Percentiles rank a stretch among this genome's conserved stretches.
These are phyloP conservation scores for Trichothecium roseum DNA, from an alignment of 2,329 filamentous ascomycete species.

Conservation along the genomic window DNA sequence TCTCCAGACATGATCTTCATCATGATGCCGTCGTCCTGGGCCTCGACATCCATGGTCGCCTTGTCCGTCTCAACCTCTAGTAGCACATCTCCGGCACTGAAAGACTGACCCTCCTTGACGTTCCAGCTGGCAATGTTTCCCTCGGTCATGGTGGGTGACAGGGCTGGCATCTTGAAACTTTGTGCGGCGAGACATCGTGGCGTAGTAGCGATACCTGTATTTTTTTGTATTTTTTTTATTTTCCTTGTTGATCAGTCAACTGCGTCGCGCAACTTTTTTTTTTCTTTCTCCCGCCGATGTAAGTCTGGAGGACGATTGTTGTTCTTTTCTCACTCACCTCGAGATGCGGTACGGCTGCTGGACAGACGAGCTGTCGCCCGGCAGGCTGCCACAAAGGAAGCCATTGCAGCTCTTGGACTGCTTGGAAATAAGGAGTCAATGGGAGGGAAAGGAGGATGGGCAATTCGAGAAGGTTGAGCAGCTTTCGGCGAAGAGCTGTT, in stretches of 20 bases:
- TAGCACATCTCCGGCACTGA: constrained; percentile 73
- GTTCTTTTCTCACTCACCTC: no score
- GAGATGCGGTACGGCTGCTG: constrained; percentile 27
- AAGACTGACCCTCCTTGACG: constrained; percentile 78
- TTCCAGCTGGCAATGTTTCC: constrained; percentile 80
- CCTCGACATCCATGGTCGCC: constrained; percentile 90
- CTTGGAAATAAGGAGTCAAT: not conserved
- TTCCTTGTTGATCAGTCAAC: no score
- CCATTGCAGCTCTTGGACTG: constrained; percentile 36
- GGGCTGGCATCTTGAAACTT: constrained; percentile 84
- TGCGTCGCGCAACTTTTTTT: no score
- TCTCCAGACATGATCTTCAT: constrained; percentile 71
- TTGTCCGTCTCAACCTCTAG: constrained; percentile 93
- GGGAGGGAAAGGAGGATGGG: constrained; percentile 6
- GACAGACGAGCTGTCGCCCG: constrained; percentile 53
- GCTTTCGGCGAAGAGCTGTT: not conserved
- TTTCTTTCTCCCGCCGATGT: no score
- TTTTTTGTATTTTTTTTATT: not conserved
- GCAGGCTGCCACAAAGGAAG: constrained; percentile 54
- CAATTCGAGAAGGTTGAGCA: not conserved
- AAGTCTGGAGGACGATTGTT: not conserved
- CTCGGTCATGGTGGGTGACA: constrained; percentile 90
- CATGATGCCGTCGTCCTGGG: constrained; percentile 78
- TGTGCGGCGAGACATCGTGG: constrained; percentile 59
- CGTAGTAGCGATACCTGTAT: constrained; percentile 53